Base-by-base conservation (phyloP, 2,329 filamentous ascomycete species). In the Pseudogymnoascus sp. region DNA sequence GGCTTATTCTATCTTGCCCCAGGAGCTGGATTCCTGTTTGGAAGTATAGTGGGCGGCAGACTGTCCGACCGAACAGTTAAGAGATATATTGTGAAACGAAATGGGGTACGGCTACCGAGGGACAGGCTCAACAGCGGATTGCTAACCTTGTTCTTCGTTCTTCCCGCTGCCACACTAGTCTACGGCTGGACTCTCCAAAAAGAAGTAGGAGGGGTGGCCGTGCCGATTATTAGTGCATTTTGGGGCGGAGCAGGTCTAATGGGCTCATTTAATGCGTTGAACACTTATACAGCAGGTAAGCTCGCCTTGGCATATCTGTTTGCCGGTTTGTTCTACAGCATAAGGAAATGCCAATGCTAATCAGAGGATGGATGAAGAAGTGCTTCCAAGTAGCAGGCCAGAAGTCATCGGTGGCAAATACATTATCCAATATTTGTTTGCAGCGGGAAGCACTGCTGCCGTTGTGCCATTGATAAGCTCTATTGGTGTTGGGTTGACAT, bases 1-100 rank as follows among this genome's bases (percentile, higher is more conserved):
- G 86, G 85, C 1, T 78, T 90, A 0, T 88, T 90, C 74, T 90
- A 88, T 72, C 82, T 90, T 23, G 87, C 87, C 0, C 87, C 87
- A 0, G 87, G 87, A 0, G 82, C 79, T 49, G 87, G 87, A 0
- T 90, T 89, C 65, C 73, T 90, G 0, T 63, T 82, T 0, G 86
- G 87, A 0, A 88, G 86, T 1, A 84, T 88, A 61, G 76, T 88
- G 61, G 87, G 87, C 12, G 87, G 87, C 0, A 73, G 74, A 12
- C 69, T 77, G n/a, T 76, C 77, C 0, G 77, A 79, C 49, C 68
- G 71, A 16, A 69, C 75, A 0, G 77, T 79, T 4, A 76, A 75
- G 67, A 68, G 72, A 62, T 77, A 76, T 63, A 76, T 77, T 37
- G 66, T 67, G 38, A 77, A 75, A 64, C 71, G 77, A 16, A 37